Evolutionary conservation across 306 rosid species (phyloP), one percentile per base, ranked within the genome.

Genomic region (Vigna radiata): DNA sequence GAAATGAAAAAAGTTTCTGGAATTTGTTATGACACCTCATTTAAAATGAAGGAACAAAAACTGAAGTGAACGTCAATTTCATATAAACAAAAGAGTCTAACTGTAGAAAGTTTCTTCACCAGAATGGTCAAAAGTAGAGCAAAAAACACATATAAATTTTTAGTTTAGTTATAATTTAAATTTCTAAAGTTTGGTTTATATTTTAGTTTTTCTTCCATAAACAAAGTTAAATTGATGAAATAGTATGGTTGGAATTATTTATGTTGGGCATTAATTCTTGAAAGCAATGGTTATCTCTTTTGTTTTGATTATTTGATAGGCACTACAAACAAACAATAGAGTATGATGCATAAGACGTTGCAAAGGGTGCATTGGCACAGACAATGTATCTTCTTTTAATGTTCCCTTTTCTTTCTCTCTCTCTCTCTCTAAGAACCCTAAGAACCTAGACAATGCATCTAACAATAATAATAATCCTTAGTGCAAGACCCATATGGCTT

Each of bases 401-500:
- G 85, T 60, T 72, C 16, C 47, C 29, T 68, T 71, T 74, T 59
- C 21, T 43, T 66, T 48, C 77, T 3, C 69, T 21, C 23, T 21
- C 23, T 21, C 23, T 21, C 23, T 21, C 23, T 21, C 23, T 25
- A 25, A 25, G 3, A 25, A 25, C 27, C 43, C 75, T 73, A 61
- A 46, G 72, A 62, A 54, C 78, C 61, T 49, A 80, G 82, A 80
- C 78, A 78, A 79, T 84, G 86, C 79, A 77, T 77, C 75, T 61
- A 77, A 62, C 52, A 7, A 46, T 70, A 82, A 70, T 69, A 70
- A 81, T 64, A 81, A 70, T 81, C 77, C 21, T 46, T 44, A 12
- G 74, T 75, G 82, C 83, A 73, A 67, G 70, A 70, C 80, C 72
- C 87, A 85, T 71, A 76, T 44, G 86, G 62, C 31, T 83, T 84